phyloP scores from a whole-genome alignment of 2,329 filamentous ascomycete species.

The Ceratocystis papillata region DNA sequence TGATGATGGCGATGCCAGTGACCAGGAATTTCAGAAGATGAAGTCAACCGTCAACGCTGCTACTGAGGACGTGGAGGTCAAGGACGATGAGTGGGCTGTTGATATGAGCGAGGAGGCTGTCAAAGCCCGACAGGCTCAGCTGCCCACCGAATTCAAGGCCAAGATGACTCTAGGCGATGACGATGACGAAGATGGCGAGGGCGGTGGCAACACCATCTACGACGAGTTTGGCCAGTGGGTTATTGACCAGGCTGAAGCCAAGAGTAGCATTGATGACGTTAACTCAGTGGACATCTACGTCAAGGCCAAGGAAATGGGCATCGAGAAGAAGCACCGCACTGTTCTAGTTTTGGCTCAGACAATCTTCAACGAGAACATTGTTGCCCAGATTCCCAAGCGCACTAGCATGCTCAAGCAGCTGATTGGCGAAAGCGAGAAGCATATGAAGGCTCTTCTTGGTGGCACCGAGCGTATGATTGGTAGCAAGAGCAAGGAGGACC shows the following conservation, averaged over 20 bases:
- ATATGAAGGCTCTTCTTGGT: conserved; percentile 90
- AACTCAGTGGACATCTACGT: conserved; percentile 86
- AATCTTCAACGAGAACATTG: conserved; percentile 82
- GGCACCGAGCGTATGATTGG: conserved; percentile 87
- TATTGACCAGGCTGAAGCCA: conserved; percentile 56
- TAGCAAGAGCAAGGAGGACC: conserved; percentile 58
- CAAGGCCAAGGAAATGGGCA: conserved; percentile 92
- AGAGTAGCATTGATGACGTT: conserved; percentile 65
- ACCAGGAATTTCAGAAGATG: conserved; percentile 84
- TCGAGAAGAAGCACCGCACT: conserved; percentile 89
- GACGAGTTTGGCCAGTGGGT: conserved; percentile 93
- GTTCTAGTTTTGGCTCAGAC: conserved; percentile 85
- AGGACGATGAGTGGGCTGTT: conserved; percentile 89
- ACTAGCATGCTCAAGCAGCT: conserved; percentile 83
- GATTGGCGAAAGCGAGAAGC: conserved; percentile 70
- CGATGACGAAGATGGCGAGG: conserved; percentile 71
- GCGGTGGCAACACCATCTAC: conserved; percentile 63
- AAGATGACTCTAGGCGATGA: conserved; percentile 75
- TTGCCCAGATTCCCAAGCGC: conserved; percentile 75
- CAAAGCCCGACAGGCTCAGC: conserved; percentile 82
- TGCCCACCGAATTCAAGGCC: conserved; percentile 90
- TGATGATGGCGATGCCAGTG: conserved; percentile 52
- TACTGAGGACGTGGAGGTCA: conserved; percentile 48
- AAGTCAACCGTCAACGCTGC: conserved; percentile 47
- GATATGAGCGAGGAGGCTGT: conserved; percentile 94